A percentile compares a stretch with the other conserved stretches of the same genome.
These are phyloP conservation scores for Xerocomellus intermedius DNA, from an alignment of 768 basidiomycete genomes.

Conservation along the genomic window DNA sequence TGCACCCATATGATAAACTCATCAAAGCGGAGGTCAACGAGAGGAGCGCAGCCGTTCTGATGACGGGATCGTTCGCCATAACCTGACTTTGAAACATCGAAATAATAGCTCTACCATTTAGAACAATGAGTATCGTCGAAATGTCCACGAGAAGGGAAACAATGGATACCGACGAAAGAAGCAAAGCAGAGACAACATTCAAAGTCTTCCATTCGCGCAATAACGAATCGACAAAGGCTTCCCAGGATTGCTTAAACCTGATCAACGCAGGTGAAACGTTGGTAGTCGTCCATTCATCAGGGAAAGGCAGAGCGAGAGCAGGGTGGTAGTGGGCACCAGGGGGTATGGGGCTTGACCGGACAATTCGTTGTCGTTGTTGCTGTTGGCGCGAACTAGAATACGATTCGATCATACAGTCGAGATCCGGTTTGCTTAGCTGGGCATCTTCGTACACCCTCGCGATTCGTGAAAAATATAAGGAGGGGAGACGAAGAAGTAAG, in stretches of 20 bases:
- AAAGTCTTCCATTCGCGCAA: constrained; percentile 73
- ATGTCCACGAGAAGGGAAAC: not conserved
- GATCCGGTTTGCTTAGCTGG: constrained; percentile 72
- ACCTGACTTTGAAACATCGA: constrained; percentile 59
- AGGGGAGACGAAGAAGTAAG: constrained; percentile 65
- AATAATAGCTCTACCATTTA: constrained; percentile 53
- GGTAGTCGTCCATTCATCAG: constrained; percentile 50
- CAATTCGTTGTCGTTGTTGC: constrained; percentile 12
- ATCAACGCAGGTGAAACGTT: constrained; percentile 61
- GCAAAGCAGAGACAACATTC: constrained; percentile 69
- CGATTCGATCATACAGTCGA: constrained; percentile 48
- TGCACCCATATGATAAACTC: constrained; percentile 71
- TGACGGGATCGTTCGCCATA: constrained; percentile 58
- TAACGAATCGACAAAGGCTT: constrained; percentile 67
- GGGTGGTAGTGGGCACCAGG: constrained; percentile 25
- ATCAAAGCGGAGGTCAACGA: constrained; percentile 66
- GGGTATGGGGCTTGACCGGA: constrained; percentile 28
- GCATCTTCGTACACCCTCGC: constrained; percentile 75
- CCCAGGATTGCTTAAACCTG: constrained; percentile 68
- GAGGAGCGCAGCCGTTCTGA: constrained; percentile 59
- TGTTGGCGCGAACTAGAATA: constrained; percentile 24
- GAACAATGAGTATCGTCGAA: not conserved
- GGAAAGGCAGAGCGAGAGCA: constrained; percentile 39
- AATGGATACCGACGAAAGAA: constrained; percentile 41
- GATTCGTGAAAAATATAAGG: constrained; percentile 78